Evolutionary conservation across 805 yeast genomes (phyloP).

Genomic region (Candida railenensis): DNA sequence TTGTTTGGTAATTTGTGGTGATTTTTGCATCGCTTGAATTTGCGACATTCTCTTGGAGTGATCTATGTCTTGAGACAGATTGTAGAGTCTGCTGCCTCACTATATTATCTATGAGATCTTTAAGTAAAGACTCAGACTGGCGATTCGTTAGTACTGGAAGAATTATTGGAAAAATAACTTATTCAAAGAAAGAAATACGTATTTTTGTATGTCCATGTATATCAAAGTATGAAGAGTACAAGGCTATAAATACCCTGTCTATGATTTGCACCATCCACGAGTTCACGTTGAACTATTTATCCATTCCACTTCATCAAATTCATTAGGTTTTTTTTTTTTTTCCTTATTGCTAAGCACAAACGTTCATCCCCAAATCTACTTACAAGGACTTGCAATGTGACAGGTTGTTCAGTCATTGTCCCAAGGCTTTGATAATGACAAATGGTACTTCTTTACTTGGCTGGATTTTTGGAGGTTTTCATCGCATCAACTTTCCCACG

Average conservation of each 20-base stretch:
- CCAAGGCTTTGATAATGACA: neutral
- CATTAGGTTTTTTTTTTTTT: neutral
- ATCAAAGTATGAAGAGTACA: neutral
- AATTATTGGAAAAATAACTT: neutral
- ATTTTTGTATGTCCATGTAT: no score
- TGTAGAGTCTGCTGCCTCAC: slow-evolving; percentile 30
- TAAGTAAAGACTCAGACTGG: slow-evolving; percentile 37
- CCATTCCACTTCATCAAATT: no score
- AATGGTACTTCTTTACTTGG: neutral
- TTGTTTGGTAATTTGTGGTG: slow-evolving; percentile 10
- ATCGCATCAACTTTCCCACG: neutral
- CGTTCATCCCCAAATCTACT: slow-evolving; percentile 8
- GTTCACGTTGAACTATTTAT: no score
- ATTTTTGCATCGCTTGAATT: slow-evolving; percentile 14
- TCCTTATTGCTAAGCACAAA: no score
- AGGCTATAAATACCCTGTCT: neutral
- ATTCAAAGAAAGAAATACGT: neutral
- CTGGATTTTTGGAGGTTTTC: neutral
- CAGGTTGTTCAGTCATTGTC: slow-evolving; percentile 15
- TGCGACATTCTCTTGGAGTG: slow-evolving; percentile 17
- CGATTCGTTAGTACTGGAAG: slow-evolving; percentile 2
- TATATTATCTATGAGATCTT: slow-evolving; percentile 32
- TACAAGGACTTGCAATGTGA: slow-evolving; percentile 22
- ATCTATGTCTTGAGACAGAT: slow-evolving; percentile 21
- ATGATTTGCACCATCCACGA: no score